phyloP scores from a whole-genome alignment of 306 rosid genomes.

The Vachellia pachyceras region DNA sequence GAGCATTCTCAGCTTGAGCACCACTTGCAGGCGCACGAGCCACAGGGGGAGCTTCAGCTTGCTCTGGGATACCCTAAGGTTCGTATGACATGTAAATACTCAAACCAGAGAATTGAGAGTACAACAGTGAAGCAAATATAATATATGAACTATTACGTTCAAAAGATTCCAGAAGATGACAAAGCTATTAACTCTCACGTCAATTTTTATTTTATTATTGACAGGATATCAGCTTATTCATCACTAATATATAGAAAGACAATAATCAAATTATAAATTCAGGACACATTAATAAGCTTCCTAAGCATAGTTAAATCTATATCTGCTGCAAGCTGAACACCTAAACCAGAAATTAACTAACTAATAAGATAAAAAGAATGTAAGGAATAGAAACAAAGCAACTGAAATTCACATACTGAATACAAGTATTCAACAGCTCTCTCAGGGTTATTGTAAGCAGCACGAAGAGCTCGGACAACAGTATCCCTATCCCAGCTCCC shows the following conservation, averaged over 20 bases:
- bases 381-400: constrained; percentile 6
- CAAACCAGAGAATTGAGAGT: neutral
- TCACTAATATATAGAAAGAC: neutral
- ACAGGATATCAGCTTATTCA: neutral
- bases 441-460: constrained; percentile 95
- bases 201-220: neutral
- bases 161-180: neutral
- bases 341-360: neutral
- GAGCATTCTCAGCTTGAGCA: constrained; percentile 53
- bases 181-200: neutral
- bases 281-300: neutral
- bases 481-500: constrained; percentile 95
- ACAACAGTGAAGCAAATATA: neutral
- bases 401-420: constrained; percentile 63
- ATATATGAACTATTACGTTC: neutral
- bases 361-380: constrained; percentile 1
- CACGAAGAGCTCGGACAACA: constrained; percentile 87
- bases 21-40: constrained; percentile 59
- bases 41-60: constrained; percentile 75
- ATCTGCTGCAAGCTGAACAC: neutral
- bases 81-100: neutral
- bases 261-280: neutral
- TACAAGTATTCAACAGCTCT: constrained; percentile 94
- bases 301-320: neutral
- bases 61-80: constrained; percentile 89